Percentiles rank a stretch among this genome's conserved stretches.
Evolutionary conservation across 352 stramenopile genomes (phyloP).

Genomic region (Phytopythium boreale): DNA sequence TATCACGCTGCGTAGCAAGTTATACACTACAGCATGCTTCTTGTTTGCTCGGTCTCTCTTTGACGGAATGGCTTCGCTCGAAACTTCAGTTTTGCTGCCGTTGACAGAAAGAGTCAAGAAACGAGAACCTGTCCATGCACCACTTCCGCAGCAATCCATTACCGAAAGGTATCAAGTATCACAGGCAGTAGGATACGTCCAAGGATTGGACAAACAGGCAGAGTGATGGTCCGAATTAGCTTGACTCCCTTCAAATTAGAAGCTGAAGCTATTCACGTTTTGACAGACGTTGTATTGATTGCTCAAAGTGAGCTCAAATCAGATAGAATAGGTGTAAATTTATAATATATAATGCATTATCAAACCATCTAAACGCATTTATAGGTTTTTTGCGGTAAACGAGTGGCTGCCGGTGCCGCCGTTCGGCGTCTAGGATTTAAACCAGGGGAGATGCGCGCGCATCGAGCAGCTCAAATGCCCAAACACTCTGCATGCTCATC

Average conservation of each 20-base stretch:
- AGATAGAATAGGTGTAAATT: too few species aligned
- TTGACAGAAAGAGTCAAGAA: not conserved
- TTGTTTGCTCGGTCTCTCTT: not conserved
- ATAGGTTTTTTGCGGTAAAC: not conserved
- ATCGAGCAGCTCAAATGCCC: not conserved
- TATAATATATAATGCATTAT: too few species aligned
- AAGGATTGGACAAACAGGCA: conserved; percentile 11
- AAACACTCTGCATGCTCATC: not conserved
- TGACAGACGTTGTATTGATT: not conserved
- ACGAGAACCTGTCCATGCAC: not conserved
- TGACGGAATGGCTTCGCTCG: not conserved
- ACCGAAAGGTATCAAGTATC: not conserved
- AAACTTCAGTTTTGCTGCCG: not conserved
- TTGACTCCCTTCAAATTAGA: not conserved
- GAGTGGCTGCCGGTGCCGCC: not conserved
- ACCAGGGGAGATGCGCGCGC: not conserved
- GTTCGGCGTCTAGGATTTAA: not conserved
- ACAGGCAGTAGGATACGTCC: not conserved
- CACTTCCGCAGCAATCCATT: not conserved
- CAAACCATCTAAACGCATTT: not conserved
- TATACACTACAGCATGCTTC: too few species aligned
- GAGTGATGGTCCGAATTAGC: conserved; percentile 2
- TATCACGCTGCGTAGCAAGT: too few species aligned
- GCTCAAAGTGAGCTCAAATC: too few species aligned
- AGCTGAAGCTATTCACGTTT: not conserved